A percentile compares a stretch with the other conserved stretches of the same genome.
These are phyloP conservation scores for Aspergillus sclerotiicarbonarius DNA, from an alignment of 495 filamentous ascomycete species.

Conservation along the genomic window DNA sequence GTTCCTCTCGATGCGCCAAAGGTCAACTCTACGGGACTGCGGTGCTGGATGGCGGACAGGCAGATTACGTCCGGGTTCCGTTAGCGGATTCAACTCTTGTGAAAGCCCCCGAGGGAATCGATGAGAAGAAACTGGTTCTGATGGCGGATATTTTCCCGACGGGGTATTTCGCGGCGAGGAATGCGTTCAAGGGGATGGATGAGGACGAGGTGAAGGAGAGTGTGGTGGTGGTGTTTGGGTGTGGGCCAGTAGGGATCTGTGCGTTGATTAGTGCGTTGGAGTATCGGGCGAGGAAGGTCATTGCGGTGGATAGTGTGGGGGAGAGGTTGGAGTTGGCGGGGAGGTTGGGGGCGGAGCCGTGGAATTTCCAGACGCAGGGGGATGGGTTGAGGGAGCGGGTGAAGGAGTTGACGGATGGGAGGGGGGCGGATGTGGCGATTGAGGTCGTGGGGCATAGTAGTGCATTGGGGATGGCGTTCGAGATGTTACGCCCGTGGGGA, in stretches of 20 bases:
- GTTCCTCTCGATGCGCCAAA: conserved; percentile 56
- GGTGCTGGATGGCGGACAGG: conserved; percentile 74
- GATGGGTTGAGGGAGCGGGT: conserved; percentile 62
- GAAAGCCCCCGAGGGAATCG: conserved; percentile 62
- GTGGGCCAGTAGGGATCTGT: conserved; percentile 81
- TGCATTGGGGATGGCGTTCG: conserved; percentile 74
- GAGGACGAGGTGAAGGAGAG: conserved; percentile 53
- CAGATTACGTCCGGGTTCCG: conserved; percentile 80
- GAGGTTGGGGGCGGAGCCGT: conserved; percentile 70
- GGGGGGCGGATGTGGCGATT: conserved; percentile 81
- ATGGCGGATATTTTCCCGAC: conserved; percentile 60
- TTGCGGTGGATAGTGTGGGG: conserved; percentile 76
- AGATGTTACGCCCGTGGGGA: conserved; percentile 79
- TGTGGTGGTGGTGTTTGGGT: conserved; percentile 74
- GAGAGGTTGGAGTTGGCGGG: conserved; percentile 67
- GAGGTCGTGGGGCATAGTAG: conserved; percentile 79
- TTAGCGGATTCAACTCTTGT: conserved; percentile 74
- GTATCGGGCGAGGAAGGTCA: conserved; percentile 64
- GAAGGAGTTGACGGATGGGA: conserved; percentile 68
- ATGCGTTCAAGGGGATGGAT: conserved; percentile 62
- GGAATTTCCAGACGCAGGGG: conserved; percentile 59
- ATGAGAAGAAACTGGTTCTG: conserved; percentile 68
- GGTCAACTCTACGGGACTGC: conserved; percentile 67
- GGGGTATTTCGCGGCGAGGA: conserved; percentile 75
- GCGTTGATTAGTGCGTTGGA: conserved; percentile 75